Evolutionary conservation across 139 green algal species (phyloP), one percentile per base, ranked within the genome.

Genomic region (Haematococcus lacustris): DNA sequence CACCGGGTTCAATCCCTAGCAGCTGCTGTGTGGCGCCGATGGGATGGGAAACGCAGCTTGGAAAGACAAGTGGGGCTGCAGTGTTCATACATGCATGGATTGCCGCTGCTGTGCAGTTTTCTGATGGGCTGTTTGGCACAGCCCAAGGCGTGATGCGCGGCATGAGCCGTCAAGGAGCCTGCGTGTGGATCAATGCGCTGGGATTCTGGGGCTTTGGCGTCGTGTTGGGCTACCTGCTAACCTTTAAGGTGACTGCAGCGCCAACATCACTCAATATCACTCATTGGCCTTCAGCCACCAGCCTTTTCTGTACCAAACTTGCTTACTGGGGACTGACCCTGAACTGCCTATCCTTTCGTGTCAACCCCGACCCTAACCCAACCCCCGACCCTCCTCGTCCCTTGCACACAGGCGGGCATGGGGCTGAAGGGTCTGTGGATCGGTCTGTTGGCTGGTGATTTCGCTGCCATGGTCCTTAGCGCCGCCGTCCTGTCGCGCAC

Each of bases 171-270:
- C 80, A 85, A 64, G 59, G 37, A 0, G 68, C 76, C 39, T 68
- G 82, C 23, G 76, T 82, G 70, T 0, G 51, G 5, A 78, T 73
- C 73, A 85, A 85, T 76, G 47, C 78, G 47, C 3, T 77, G 0
- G 71, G 70, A 33, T 85, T 85, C 76, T 85, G 80, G 80, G 50
- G 68, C 39, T 65, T 79, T 2, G 80, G 76, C 2, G 76, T 85
- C 21, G 51, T 74, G 17, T 41, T 77, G 2, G 78, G 78, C 53
- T 83, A 68, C 51, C 73, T 51, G 50, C 68, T 83, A 1, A 79
- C 78, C 0, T 83, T 83, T 40, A 77, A 68, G 65, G 60, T 60
- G 25, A 21, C 30, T 39, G 30, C 3, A 32, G 25, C 32, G 53
- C 7, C 21, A 3, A n/a, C 53, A 32, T n/a, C 13, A 17, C 7